Conservation (phyloP, 1,139 yeast species). For the Blastobotrys raffinosifermentans region DNA sequence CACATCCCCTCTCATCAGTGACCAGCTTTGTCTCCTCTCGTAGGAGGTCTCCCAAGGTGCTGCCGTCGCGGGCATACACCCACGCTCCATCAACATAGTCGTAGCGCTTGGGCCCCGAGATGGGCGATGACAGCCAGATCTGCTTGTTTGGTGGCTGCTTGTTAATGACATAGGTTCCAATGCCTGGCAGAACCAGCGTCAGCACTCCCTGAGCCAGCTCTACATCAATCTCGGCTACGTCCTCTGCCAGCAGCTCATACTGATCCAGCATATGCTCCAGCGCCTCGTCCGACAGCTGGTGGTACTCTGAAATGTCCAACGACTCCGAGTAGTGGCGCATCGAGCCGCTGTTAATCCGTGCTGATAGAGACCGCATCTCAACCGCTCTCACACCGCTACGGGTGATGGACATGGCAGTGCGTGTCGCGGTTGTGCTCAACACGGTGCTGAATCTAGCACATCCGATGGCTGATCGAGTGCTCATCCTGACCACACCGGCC, state of each 20-base stretch:
- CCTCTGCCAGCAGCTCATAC: constrained; percentile 58
- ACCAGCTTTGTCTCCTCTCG: constrained; percentile 30
- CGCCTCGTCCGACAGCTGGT: constrained; percentile 52
- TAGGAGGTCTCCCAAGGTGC: constrained; percentile 34
- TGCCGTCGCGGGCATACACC: constrained; percentile 36
- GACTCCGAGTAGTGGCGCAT: not conserved
- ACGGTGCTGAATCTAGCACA: too few species aligned
- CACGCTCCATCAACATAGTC: constrained; percentile 35
- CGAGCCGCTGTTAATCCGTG: not conserved
- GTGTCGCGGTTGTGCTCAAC: too few species aligned
- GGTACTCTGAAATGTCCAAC: constrained; percentile 45
- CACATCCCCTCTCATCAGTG: constrained; percentile 19
- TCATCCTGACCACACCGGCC: too few species aligned
- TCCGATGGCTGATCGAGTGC: too few species aligned
- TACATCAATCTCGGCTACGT: constrained; percentile 58
- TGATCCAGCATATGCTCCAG: constrained; percentile 59
- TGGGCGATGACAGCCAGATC: constrained; percentile 86
- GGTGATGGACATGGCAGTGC: too few species aligned
- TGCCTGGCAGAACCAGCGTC: constrained; percentile 57
- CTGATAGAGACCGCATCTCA: too few species aligned
- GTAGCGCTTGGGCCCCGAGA: constrained; percentile 81
- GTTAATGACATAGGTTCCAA: constrained; percentile 81
- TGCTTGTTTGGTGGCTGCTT: constrained; percentile 94
- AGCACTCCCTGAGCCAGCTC: constrained; percentile 81
- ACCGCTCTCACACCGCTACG: not conserved